Percentiles rank a stretch among this genome's conserved stretches.
Evolutionary conservation across 495 filamentous ascomycete genomes (phyloP).

Genomic region (Podospora sp.): DNA sequence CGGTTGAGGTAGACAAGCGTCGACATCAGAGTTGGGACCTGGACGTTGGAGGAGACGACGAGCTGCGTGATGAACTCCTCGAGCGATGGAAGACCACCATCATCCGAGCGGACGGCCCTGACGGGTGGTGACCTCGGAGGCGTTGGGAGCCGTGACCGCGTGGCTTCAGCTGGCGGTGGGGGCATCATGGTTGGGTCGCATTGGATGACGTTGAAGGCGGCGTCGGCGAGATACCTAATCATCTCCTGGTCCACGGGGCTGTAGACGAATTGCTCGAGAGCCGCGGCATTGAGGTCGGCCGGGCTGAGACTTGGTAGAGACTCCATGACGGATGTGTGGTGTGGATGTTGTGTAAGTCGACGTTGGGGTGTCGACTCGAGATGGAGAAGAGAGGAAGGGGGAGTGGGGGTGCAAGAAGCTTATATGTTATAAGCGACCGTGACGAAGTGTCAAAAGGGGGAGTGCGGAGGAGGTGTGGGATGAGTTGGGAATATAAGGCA

Average conservation of each 20-base stretch:
- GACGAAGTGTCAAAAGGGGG: slow-evolving; percentile 2
- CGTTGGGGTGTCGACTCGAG: background rate
- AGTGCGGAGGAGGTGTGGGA: slow-evolving; percentile 10
- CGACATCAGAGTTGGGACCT: slow-evolving; percentile 96
- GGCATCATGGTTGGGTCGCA: slow-evolving; percentile 69
- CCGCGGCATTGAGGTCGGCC: slow-evolving; percentile 68
- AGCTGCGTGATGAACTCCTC: slow-evolving; percentile 90
- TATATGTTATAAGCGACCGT: background rate
- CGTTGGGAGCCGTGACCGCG: slow-evolving; percentile 53
- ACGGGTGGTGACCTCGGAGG: slow-evolving; percentile 67
- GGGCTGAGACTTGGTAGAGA: slow-evolving; percentile 40
- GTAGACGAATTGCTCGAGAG: slow-evolving; percentile 87
- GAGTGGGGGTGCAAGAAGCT: slow-evolving; percentile 8
- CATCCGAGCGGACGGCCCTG: slow-evolving; percentile 49
- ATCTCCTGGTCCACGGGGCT: slow-evolving; percentile 79
- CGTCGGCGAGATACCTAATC: slow-evolving; percentile 80
- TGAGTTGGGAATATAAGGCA: slow-evolving; percentile 7
- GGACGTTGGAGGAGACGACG: slow-evolving; percentile 90
- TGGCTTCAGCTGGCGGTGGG: slow-evolving; percentile 30
- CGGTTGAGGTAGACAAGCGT: slow-evolving; percentile 90
- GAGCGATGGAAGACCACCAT: slow-evolving; percentile 67
- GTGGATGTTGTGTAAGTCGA: slow-evolving; percentile 16
- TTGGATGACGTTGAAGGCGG: slow-evolving; percentile 84
- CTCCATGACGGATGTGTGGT: slow-evolving; percentile 40
- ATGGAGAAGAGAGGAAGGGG: slow-evolving; percentile 5